A percentile compares a stretch with the other conserved stretches of the same genome.
Conservation (phyloP, 495 filamentous ascomycete genomes). For the Lasiosphaeris hirsuta region DNA sequence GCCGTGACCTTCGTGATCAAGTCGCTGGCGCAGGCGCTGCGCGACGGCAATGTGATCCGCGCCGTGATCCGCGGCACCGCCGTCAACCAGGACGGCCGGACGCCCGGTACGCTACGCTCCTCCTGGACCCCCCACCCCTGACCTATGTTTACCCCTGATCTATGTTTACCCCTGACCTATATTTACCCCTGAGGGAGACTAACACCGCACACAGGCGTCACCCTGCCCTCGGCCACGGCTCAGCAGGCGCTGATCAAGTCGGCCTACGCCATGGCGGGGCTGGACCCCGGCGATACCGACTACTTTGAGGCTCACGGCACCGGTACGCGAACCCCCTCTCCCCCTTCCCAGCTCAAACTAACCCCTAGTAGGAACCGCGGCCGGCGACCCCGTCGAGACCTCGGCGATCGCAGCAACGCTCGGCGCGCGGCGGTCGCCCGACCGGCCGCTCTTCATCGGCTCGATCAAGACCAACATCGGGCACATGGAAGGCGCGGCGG, state of each 20-base stretch:
- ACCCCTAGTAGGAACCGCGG: not conserved
- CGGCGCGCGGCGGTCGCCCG: conserved; percentile 18
- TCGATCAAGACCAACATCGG: conserved; percentile 55
- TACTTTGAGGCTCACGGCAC: conserved; percentile 46
- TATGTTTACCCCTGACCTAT: too few relatives aligned
- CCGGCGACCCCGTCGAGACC: conserved; percentile 14
- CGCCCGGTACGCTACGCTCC: too few relatives aligned
- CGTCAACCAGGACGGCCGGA: too few relatives aligned
- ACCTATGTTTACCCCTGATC: too few relatives aligned
- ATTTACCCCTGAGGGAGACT: too few relatives aligned
- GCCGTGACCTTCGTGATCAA: conserved; percentile 53
- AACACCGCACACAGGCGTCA: conserved; percentile 36
- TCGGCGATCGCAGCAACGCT: conserved; percentile 43
- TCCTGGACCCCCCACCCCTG: too few relatives aligned
- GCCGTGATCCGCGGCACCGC: conserved; percentile 47
- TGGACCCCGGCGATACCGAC: conserved; percentile 38
- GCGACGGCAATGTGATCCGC: conserved; percentile 50
- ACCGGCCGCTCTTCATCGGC: conserved; percentile 44
- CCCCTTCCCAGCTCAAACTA: too few relatives aligned
- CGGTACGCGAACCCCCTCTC: not conserved
- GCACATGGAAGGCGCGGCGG: conserved; percentile 50
- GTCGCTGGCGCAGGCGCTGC: conserved; percentile 43
- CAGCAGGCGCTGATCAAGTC: conserved; percentile 49
- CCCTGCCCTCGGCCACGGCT: conserved; percentile 43
- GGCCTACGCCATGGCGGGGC: conserved; percentile 43